These are phyloP conservation scores for Fusarium dimerum DNA, from an alignment of 2,329 filamentous ascomycete species.

Conservation along the genomic window DNA sequence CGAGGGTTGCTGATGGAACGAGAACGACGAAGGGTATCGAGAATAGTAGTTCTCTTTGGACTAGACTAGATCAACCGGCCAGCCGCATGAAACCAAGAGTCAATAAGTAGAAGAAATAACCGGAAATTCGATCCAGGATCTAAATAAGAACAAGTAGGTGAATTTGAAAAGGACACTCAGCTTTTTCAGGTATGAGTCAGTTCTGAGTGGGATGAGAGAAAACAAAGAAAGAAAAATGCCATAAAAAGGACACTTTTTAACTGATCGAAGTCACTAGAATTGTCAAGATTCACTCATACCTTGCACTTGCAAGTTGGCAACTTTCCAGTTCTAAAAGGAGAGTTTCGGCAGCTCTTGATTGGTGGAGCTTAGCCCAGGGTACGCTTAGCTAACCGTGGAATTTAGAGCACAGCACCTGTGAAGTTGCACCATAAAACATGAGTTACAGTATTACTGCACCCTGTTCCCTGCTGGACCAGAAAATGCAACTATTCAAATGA, in stretches of 20 bases:
- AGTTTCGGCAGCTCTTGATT: conserved; percentile 26
- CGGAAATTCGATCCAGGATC: not conserved
- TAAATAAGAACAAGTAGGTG: conserved; percentile 3
- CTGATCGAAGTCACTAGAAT: conserved; percentile 31
- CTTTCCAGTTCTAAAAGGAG: conserved; percentile 11
- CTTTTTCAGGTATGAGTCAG: conserved; percentile 21
- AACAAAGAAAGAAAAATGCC: not conserved
- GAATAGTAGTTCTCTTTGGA: not conserved
- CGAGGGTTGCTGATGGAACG: not conserved
- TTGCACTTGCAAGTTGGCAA: conserved; percentile 28
- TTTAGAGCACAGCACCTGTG: no score
- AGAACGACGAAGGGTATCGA: not conserved
- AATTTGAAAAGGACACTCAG: conserved; percentile 8
- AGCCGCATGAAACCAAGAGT: not conserved
- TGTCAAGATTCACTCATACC: not conserved
- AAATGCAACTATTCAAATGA: not conserved
- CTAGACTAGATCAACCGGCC: not conserved
- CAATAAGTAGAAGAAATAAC: not conserved
- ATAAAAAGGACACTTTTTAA: conserved; percentile 28
- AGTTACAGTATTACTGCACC: no score
- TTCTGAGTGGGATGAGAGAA: not conserved
- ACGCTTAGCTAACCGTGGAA: conserved; percentile 19
- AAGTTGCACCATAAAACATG: no score
- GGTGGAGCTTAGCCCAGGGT: not conserved
- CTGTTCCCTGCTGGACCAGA: no score